Base-by-base conservation (phyloP, 2,329 filamentous ascomycete genomes). In the Plectosphaerella plurivora region DNA sequence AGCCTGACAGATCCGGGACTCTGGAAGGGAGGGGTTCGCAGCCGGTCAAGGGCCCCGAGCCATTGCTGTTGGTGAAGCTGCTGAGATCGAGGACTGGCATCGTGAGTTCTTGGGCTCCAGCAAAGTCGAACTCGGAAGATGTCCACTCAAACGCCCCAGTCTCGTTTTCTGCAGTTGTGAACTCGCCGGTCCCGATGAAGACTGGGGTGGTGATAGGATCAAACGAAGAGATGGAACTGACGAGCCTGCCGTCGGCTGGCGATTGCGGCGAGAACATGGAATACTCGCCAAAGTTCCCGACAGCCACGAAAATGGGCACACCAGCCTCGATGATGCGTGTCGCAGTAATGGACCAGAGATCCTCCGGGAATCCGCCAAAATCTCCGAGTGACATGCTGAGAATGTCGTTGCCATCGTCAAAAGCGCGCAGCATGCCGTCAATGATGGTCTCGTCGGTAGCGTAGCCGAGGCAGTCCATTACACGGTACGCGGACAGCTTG, bases 311-410 rank as follows among this genome's bases (percentile, higher is more conserved):
- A 39, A 63, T 59, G 9, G 62, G 60, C 3, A 66, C 60, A 6
- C 66, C 66, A 5, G 54, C 59, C 2, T 60, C 60, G 16, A 63
- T 61, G 24, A 69, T 64, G 5, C 65, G 62, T 18, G 59, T 57
- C 15, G 59, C 61, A 1, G 59, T 61, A 5, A 63, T 53, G 2
- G 63, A 57, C 47, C 59, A 60, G 0, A 60, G 58, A 15, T 64
- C 57, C 24, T 60, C 54, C 18, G 60, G 54, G 63, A 63, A 69
- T 7, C 63, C 63, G 2, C 54, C 58, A 11, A 73, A 59, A 0
- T 71, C 72, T n/a, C 78, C 77, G 42, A 83, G 74, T 3, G 78
- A 81, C 1, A 76, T 72, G 1, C 76, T 80, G 60, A 83, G 82
- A 56, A 83, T 76, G 59, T 83, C 69, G 36, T 76, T 76, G 36